Base-by-base conservation (phyloP, 345 rosid species). In the Erucastrum elatum region DNA sequence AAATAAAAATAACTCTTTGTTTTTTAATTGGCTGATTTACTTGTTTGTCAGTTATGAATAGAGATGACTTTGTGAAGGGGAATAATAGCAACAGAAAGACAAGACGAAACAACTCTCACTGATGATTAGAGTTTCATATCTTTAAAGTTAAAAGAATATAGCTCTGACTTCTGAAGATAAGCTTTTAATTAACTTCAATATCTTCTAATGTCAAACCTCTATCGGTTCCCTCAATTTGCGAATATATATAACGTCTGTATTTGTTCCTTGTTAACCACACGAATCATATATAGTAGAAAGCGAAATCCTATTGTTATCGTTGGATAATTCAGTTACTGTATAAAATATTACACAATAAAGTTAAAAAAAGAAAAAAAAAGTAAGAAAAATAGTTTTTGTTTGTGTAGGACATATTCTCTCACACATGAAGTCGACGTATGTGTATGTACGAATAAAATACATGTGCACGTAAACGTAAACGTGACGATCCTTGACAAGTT, bases 381-480 rank as follows among this genome's bases (percentile, higher is more conserved):
- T 70, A 62, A 62, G 15, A 62, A 51, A 16, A 41, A 62, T 62
- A 9, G 39, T 0, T 73, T 79, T 59, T 21, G 4, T 3, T 46
- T 56, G 30, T n/a, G 21, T 3, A 35, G 53, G 72, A 78, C 68
- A 78, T 65, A 71, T 58, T 71, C 71, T 78, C 72, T 58, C 41
- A 66, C 67, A 78, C 72, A 72, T 72, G 65, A 72, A 61, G 67
- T 77, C 66, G 81, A 78, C 77, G 77, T 30, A 39, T 64, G 35
- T 63, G 35, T 39, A 64, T 75, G 13, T 66, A 58, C 55, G 67
- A 72, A 78, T 46, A 72, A 79, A 77, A 73, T 49, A 79, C 73
- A 68, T 62, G 82, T 79, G 74, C 78, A 73, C 78, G 82, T 79
- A 79, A 74, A 73, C 78, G 82, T 79, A 79, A 74, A 68, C 78